Evolutionary conservation across 768 basidiomycete genomes (phyloP), one percentile per base, ranked within the genome.

Genomic region (Macrolepiota albuminosa): DNA sequence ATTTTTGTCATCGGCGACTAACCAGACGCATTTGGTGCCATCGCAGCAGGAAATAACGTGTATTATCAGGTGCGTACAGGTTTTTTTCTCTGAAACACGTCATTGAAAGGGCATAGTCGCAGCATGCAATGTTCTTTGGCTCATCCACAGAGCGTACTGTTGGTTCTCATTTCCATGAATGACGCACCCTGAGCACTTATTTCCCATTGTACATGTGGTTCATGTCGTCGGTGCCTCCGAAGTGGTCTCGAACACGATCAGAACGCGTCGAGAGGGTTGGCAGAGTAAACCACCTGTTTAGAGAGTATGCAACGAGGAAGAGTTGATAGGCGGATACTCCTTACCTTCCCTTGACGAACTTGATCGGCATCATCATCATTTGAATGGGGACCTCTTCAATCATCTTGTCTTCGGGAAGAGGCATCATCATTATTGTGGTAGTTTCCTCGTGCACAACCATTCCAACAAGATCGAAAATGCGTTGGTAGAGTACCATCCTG

Each of bases 1-100:
- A 76, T 88, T 11, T 88, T 87, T 64, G 85, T 79, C 9, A 69
- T 86, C 6, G 86, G 86, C 8, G 86, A 88, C 56, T 77, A n/a
- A n/a, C 80, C 21, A 21, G 21, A 85, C 67, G 84, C 84, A 4
- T 86, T 85, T 59, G 84, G 84, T 6, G 86, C 85, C 0, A 78
- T 82, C 26, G 78, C 82, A 29, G 85, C 86, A 11, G 86, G 84
- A 0, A 81, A 85, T 61, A 84, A 73, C 36, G 82, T 83, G 1
- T 80, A 81, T 64, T 75, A 72, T 40, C 84, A 85, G 73, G 78
- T 76, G 58, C 14, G 4, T 37, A 11, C 29, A 8, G 0, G 8
- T n/a, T n/a, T 42, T 42, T 8, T 16, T 40, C 10, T 13, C 21
- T 21, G 21, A 21, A 21, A 21, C 21, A 21, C 21, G 21, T 21